phyloP scores from a whole-genome alignment of 2,329 filamentous ascomycete genomes.

The Penicillium sp. region DNA sequence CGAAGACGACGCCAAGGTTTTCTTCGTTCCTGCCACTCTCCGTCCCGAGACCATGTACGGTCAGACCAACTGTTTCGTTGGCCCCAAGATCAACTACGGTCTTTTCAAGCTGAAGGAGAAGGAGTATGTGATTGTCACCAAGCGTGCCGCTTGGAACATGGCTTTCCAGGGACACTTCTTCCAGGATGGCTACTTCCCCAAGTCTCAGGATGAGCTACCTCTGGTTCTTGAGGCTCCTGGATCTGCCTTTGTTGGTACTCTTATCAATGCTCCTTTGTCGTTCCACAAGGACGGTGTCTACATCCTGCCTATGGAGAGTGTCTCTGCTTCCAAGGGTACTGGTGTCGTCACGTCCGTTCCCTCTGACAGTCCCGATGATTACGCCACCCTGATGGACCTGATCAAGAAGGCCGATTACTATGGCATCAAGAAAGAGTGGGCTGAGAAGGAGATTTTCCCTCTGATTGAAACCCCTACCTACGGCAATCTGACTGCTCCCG shows the following conservation, averaged over 20 bases:
- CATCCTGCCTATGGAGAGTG: slow-evolving; percentile 90
- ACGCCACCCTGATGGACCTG: slow-evolving; percentile 78
- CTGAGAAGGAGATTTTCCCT: slow-evolving; percentile 78
- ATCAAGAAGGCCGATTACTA: slow-evolving; percentile 96
- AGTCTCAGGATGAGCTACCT: slow-evolving; percentile 64
- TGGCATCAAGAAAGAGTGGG: slow-evolving; percentile 94
- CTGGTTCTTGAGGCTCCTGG: slow-evolving; percentile 71
- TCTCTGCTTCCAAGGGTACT: slow-evolving; percentile 88
- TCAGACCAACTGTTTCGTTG: slow-evolving; percentile 92
- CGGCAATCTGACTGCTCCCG: slow-evolving; percentile 75
- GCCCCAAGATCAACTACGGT: slow-evolving; percentile 82
- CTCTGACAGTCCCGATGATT: slow-evolving; percentile 94
- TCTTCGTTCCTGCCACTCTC: slow-evolving; percentile 85
- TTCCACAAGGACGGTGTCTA: slow-evolving; percentile 76
- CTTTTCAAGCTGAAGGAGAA: slow-evolving; percentile 72
- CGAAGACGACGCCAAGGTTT: slow-evolving; percentile 71
- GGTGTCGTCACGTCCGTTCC: slow-evolving; percentile 94
- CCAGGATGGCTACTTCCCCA: slow-evolving; percentile 41
- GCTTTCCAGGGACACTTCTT: slow-evolving; percentile 84
- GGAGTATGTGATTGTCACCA: slow-evolving; percentile 78
- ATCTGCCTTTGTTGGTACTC: slow-evolving; percentile 75
- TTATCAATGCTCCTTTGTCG: slow-evolving; percentile 83
- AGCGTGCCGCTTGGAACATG: slow-evolving; percentile 88
- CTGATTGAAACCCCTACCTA: slow-evolving; percentile 86
- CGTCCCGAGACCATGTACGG: slow-evolving; percentile 98